Base-by-base conservation (phyloP, 495 filamentous ascomycete species). In the Trichoderma parareesei region DNA sequence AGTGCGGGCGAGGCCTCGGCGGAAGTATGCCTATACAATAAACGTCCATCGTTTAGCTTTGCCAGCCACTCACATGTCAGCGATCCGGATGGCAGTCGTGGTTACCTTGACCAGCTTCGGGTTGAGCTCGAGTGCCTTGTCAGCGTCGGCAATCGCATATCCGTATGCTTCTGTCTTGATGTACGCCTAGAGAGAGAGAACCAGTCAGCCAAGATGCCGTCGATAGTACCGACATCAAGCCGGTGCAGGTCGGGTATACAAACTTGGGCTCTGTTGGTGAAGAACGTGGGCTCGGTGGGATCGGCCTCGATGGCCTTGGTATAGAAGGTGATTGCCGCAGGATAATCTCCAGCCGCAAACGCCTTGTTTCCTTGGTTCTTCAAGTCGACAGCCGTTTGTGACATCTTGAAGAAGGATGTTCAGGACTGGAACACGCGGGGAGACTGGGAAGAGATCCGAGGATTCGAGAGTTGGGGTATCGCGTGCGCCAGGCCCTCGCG, bases 321-420 rank as follows among this genome's bases (percentile, higher is more conserved):
- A 76, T 99, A 99, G 68, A 87, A 88, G 33, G 93, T 88, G 42
- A 96, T 82, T 3, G 94, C 94, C 33, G 80, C 81, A 38, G 83
- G 80, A 93, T 94, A 99, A 76, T 98, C 88, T 71, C 96, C 91
- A 20, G 84, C 76, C 33, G 87, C 86, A 76, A 98, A 96, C 48
- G 92, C 92, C 71, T 91, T 88, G 78, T 99, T 99, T 65, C 94
- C 94, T 74, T 96, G 85, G 76, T 91, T 85, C 82, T 99, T 99
- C 66, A 95, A 79, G 69, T 87, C 88, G 66, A 85, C 82, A 61
- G 93, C 93, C 73, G 87, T 82, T 66, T 91, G 41, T 87, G 71
- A 67, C 66, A 35, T 63, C 14, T 27, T 63, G n/a, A 42, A 43
- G 61, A 14, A 10, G 27, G 20, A 11, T 57, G 9, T 7, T 27